phyloP scores from a whole-genome alignment of 73 alveolate species.

The Paramecium octaurelia region DNA sequence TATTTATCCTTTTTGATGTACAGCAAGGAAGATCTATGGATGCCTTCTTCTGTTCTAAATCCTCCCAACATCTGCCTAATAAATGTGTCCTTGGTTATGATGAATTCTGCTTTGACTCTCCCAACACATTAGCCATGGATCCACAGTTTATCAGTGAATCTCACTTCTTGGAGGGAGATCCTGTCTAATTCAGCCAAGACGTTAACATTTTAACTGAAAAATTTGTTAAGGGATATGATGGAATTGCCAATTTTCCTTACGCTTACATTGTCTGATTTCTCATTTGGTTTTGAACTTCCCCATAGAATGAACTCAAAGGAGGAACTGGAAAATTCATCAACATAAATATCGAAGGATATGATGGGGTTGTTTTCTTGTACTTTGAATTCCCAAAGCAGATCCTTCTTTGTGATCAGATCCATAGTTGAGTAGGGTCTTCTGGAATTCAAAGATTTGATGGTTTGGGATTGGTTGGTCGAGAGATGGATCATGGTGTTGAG shows the following conservation, averaged over 20 bases:
- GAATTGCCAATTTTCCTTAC: slow-evolving; percentile 7
- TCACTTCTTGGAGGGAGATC: background rate
- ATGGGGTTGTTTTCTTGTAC: background rate
- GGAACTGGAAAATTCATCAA: slow-evolving; percentile 35
- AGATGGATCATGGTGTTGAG: background rate
- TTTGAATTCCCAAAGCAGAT: background rate
- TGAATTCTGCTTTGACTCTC: background rate
- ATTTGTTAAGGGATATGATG: background rate
- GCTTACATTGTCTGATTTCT: background rate
- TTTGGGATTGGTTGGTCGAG: background rate
- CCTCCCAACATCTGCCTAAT: slow-evolving; percentile 12
- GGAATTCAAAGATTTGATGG: background rate
- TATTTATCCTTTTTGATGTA: slow-evolving; percentile 31
- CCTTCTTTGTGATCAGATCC: background rate
- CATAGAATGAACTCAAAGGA: slow-evolving; percentile 19
- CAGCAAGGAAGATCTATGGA: slow-evolving; percentile 20
- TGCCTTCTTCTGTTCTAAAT: slow-evolving; percentile 46
- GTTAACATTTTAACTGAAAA: slow-evolving; percentile 18
- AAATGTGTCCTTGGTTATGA: background rate
- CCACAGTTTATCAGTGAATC: slow-evolving; percentile 1
- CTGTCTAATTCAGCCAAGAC: slow-evolving; percentile 5
- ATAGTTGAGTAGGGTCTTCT: background rate
- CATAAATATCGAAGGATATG: background rate
- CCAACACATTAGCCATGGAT: slow-evolving; percentile 28
- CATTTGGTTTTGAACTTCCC: background rate